Evolutionary conservation across 441 rosid genomes (phyloP).

Genomic region (Adansonia gregorii): DNA sequence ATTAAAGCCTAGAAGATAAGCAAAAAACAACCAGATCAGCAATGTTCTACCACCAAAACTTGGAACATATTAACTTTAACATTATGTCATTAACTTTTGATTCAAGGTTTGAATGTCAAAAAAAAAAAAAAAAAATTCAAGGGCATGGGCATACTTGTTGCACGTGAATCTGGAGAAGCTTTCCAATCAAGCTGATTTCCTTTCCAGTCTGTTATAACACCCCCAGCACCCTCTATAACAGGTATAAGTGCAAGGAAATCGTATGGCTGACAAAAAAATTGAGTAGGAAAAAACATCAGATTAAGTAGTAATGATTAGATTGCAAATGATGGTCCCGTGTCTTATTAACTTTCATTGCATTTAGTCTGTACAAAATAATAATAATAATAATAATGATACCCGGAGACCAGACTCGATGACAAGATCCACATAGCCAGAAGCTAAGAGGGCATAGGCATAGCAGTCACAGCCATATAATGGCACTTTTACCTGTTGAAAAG

Average conservation of each 20-base stretch:
- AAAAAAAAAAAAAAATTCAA: neutral
- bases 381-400: slow-evolving; percentile 43
- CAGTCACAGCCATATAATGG: slow-evolving; percentile 97
- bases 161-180: slow-evolving; percentile 63
- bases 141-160: slow-evolving; percentile 52
- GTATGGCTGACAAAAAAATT: slow-evolving; percentile 65
- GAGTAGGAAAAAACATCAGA: neutral
- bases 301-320: neutral
- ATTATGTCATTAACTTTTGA: slow-evolving; percentile 11
- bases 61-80: neutral
- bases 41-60: neutral
- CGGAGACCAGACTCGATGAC: slow-evolving; percentile 89
- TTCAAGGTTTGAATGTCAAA: neutral
- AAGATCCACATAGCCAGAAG: slow-evolving; percentile 95
- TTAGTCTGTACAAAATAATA: neutral
- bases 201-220: slow-evolving; percentile 84
- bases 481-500: slow-evolving; percentile 70
- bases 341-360: slow-evolving; percentile 2
- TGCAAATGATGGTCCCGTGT: neutral
- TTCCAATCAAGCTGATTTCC: slow-evolving; percentile 74
- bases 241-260: slow-evolving; percentile 90
- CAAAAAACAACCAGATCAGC: slow-evolving; percentile 5
- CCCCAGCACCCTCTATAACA: slow-evolving; percentile 92
- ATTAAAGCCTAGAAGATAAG: slow-evolving; percentile 65
- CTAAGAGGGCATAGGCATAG: slow-evolving; percentile 94